These are phyloP conservation scores for Daedaleopsis sinensis DNA, from an alignment of 768 basidiomycete genomes.

Conservation along the genomic window DNA sequence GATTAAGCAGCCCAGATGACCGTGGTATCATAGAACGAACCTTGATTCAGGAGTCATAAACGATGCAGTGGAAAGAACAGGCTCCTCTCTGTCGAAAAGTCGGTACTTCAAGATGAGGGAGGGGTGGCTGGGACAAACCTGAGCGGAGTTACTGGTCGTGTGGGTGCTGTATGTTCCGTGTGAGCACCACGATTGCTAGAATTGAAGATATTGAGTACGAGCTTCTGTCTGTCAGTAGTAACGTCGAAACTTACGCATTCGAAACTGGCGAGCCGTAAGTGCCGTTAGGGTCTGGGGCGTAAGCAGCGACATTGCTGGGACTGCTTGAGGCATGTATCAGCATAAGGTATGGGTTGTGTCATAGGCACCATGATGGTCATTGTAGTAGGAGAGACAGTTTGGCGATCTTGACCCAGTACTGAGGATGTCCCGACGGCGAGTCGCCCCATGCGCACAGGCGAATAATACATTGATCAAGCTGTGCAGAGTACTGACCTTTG, in stretches of 20 bases:
- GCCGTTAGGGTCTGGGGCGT: slow-evolving; percentile 24
- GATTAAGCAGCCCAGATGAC: too few species aligned
- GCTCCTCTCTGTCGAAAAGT: slow-evolving; percentile 2
- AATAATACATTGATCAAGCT: background rate
- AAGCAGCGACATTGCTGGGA: slow-evolving; percentile 37
- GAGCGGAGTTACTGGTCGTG: background rate
- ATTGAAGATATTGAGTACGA: background rate
- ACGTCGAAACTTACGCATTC: background rate
- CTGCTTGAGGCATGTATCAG: slow-evolving; percentile 24
- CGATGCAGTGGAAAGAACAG: background rate
- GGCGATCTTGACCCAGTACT: too few species aligned
- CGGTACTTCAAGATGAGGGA: background rate
- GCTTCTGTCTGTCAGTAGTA: background rate
- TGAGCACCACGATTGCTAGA: slow-evolving; percentile 8
- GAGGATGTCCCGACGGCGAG: too few species aligned
- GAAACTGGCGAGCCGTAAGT: slow-evolving; percentile 10
- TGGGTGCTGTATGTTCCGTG: background rate
- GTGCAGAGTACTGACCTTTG: slow-evolving; percentile 33
- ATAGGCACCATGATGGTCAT: too few species aligned
- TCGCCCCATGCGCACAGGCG: background rate
- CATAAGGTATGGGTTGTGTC: background rate
- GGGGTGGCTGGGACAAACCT: background rate
- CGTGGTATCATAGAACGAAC: slow-evolving; percentile 10
- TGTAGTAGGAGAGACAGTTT: background rate
- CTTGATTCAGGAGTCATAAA: slow-evolving; percentile 36